Evolutionary conservation across 2,329 filamentous ascomycete genomes (phyloP).

Genomic region (Neoascochyta sp.): DNA sequence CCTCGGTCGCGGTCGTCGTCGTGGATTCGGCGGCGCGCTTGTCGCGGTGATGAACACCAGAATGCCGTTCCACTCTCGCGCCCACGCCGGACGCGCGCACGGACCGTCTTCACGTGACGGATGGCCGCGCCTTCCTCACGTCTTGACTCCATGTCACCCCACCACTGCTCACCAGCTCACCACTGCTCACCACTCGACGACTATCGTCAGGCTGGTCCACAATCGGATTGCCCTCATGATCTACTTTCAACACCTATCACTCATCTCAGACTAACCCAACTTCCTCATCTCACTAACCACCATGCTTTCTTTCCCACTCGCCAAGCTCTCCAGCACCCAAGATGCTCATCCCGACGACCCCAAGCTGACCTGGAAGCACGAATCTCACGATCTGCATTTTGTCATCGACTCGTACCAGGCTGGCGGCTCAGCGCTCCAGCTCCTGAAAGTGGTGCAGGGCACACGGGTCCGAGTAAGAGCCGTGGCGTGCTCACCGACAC

Average conservation of each 20-base stretch:
- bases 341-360: constrained; percentile 26
- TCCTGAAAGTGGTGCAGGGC: constrained; percentile 42
- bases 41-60: constrained; percentile 33
- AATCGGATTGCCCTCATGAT: too few relatives aligned
- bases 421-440: constrained; percentile 19
- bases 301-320: constrained; percentile 32
- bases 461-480: constrained; percentile 43
- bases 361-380: constrained; percentile 37
- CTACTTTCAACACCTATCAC: too few relatives aligned
- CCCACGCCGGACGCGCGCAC: constrained; percentile 9
- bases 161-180: neutral
- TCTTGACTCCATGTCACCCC: constrained; percentile 2
- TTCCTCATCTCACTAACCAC: constrained; percentile 6
- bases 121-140: constrained; percentile 13
- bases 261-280: constrained; percentile 11
- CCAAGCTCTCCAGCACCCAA: constrained; percentile 33
- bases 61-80: constrained; percentile 24
- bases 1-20: constrained; percentile 15
- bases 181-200: too few relatives aligned
- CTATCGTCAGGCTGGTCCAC: too few relatives aligned
- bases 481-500: neutral
- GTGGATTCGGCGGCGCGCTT: constrained; percentile 29
- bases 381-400: constrained; percentile 29
- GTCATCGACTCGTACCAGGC: constrained; percentile 32
- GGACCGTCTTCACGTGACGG: constrained; percentile 17